Conservation (phyloP, 83 land plant genomes). For the Isoetes engelmannii region DNA sequence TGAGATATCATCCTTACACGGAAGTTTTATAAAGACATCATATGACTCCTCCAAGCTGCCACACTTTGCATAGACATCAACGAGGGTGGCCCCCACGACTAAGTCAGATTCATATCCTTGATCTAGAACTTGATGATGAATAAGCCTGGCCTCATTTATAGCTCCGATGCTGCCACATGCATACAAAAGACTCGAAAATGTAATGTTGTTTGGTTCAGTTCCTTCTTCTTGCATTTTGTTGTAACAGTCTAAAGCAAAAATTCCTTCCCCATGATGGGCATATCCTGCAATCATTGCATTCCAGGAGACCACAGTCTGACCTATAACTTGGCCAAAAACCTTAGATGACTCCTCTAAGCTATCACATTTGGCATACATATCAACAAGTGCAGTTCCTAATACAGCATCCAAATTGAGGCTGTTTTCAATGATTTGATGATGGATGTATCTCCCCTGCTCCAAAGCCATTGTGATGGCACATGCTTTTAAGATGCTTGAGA, state of each 20-base stretch:
- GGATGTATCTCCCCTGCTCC: constrained; percentile 39
- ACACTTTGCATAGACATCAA: constrained; percentile 25
- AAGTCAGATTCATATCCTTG: constrained; percentile 7
- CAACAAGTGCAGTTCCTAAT: constrained; percentile 41
- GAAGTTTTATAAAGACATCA: constrained; percentile 22
- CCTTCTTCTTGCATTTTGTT: constrained; percentile 35
- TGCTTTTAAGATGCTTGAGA: constrained; percentile 42
- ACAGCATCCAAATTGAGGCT: constrained; percentile 33
- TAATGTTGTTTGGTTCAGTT: constrained; percentile 31
- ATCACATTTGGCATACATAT: constrained; percentile 24
- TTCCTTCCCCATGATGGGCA: constrained; percentile 30
- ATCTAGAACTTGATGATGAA: not conserved
- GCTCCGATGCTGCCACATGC: constrained; percentile 34
- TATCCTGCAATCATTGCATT: constrained; percentile 44
- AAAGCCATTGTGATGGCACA: constrained; percentile 22
- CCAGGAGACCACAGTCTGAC: constrained; percentile 44
- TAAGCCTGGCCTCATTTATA: not conserved
- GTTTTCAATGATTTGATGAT: constrained; percentile 31
- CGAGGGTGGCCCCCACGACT: constrained; percentile 26
- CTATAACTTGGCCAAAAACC: constrained; percentile 34
- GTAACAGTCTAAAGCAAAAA: constrained; percentile 30
- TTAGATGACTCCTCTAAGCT: constrained; percentile 16
- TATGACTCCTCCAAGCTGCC: constrained; percentile 23
- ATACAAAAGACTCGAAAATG: constrained; percentile 35
- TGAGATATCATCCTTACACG: constrained; percentile 28